These are phyloP conservation scores for Didymella glomerata DNA, from an alignment of 2,329 filamentous ascomycete genomes.

Conservation along the genomic window DNA sequence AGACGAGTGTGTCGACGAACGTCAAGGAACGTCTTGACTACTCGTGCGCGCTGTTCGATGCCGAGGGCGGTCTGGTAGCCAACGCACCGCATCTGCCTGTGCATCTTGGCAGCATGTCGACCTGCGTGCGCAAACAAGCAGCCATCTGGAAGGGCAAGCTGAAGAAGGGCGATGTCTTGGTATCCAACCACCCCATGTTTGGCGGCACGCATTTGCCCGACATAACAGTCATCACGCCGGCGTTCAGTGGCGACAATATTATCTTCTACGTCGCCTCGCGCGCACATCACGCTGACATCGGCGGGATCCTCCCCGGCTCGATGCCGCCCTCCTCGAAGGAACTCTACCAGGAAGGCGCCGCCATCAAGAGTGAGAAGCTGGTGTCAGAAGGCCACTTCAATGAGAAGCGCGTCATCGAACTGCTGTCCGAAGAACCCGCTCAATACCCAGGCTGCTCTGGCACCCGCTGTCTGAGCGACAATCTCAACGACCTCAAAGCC, in stretches of 20 bases:
- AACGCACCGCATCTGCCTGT: conserved; percentile 84
- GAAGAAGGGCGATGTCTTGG: conserved; percentile 80
- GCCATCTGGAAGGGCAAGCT: conserved; percentile 82
- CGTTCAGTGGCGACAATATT: conserved; percentile 77
- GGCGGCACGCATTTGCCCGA: conserved; percentile 86
- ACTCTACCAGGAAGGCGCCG: conserved; percentile 64
- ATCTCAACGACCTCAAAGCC: conserved; percentile 85
- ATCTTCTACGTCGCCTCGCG: conserved; percentile 84
- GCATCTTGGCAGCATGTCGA: conserved; percentile 86
- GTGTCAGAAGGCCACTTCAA: conserved; percentile 81
- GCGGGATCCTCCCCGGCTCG: conserved; percentile 80
- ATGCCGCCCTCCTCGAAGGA: conserved; percentile 80
- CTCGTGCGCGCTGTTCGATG: conserved; percentile 82
- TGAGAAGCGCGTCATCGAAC: conserved; percentile 75
- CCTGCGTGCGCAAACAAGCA: conserved; percentile 79
- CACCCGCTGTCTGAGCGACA: conserved; percentile 80
- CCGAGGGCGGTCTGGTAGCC: conserved; percentile 76
- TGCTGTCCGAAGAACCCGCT: conserved; percentile 77
- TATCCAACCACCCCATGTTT: conserved; percentile 85
- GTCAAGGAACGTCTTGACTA: conserved; percentile 86
- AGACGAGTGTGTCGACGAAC: conserved; percentile 81
- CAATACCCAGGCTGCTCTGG: conserved; percentile 79
- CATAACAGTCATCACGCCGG: conserved; percentile 81
- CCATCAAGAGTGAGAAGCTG: conserved; percentile 69
- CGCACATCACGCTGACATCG: conserved; percentile 85